These are phyloP conservation scores for Rhodomyrtus psidioides DNA, from an alignment of 441 rosid genomes.

Conservation along the genomic window DNA sequence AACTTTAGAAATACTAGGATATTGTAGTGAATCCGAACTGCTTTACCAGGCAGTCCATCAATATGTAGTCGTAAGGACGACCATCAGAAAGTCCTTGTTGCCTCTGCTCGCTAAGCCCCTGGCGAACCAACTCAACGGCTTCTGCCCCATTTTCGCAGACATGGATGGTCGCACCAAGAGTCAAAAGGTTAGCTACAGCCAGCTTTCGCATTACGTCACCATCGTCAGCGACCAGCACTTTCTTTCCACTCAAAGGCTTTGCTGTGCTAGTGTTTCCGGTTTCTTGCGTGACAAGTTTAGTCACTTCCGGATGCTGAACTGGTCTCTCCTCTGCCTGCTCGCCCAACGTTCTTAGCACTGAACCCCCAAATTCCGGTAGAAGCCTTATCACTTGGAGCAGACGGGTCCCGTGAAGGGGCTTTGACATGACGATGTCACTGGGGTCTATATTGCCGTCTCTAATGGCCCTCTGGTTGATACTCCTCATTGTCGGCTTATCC, in stretches of 20 bases:
- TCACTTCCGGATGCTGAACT: not conserved
- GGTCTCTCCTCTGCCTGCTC: conserved; percentile 1
- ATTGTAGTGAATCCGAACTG: not conserved
- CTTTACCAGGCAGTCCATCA: conserved; percentile 80
- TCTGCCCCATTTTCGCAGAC: conserved; percentile 51
- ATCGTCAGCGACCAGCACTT: conserved; percentile 65
- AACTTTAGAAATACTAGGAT: not conserved
- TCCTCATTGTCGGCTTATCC: conserved; percentile 27
- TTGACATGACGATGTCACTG: conserved; percentile 29
- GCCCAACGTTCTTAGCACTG: not conserved
- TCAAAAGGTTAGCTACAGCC: conserved; percentile 14
- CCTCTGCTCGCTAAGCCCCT: conserved; percentile 17
- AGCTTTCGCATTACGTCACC: conserved; percentile 1
- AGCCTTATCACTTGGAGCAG: conserved; percentile 30
- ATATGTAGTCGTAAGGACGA: conserved; percentile 52
- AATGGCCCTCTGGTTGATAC: not conserved
- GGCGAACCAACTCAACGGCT: conserved; percentile 38
- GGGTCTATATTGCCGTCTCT: conserved; percentile 12
- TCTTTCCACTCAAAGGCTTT: conserved; percentile 37
- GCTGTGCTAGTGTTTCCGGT: not conserved
- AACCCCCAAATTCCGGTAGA: conserved; percentile 55
- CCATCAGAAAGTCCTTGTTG: not conserved
- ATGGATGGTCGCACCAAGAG: conserved; percentile 46
- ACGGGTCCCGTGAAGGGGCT: conserved; percentile 74
- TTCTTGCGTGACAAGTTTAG: not conserved